Evolutionary conservation across 257 asterid species (phyloP), one percentile per base, ranked within the genome.

Genomic region (Penstemon eatonii): DNA sequence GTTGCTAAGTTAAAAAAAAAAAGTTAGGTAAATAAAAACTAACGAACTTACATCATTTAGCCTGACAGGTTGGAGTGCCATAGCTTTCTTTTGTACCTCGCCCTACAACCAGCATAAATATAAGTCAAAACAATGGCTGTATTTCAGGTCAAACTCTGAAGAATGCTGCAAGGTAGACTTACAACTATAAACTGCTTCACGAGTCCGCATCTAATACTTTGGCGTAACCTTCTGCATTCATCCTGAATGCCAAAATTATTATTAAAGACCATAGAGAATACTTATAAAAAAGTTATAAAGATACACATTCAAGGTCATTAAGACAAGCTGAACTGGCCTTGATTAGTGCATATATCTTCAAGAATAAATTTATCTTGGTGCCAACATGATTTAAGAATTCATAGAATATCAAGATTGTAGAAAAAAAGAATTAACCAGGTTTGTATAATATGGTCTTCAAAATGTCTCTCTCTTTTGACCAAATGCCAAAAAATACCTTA

Each of bases 181-280:
- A 92, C 98, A 56, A 92, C 89, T 41, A 96, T 83, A 56, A 79
- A 80, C 56, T 66, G 89, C 73, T 85, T 82, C 79, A 83, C 88
- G 72, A 87, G 93, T 66, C 96, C 96, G 38, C 85, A 86, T 79
- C 89, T 82, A 65, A 92, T 83, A 84, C 89, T 85, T 76, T 92
- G 95, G 56, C 90, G 95, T 56, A 92, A 77, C 71, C 89, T 85
- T 74, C 78, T 70, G 83, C 98, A 92, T 79, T 89, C 98, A 37
- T 89, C 98, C 98, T 92, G 87, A 52, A 80, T 65, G 39, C 38
- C 54, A 70, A 73, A 70, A 58, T 42, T 60, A 63, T 15, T 8
- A 47, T 71, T 47, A 63, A 54, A 65, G 41, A 56, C 50, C 56
- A 56, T 50, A 45, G 10, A 63, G 62, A 40, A 44, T 42, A 56